Conservation (phyloP, 352 stramenopile genomes). For the Phytopythium cucurbitacearum region DNA sequence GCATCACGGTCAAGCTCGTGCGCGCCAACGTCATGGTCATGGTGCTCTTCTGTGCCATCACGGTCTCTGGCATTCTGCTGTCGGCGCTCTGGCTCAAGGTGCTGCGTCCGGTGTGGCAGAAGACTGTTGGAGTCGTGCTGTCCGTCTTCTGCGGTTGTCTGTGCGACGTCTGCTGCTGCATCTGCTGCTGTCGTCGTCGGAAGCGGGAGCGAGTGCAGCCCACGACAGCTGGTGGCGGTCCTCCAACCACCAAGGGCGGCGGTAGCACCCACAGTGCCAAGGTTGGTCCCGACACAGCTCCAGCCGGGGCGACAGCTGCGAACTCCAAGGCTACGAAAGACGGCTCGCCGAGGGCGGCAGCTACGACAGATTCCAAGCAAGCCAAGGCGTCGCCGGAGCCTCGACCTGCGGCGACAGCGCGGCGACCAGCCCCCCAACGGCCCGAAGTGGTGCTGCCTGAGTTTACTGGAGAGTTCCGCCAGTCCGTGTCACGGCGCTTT, state of each 20-base stretch:
- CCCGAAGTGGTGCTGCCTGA: conserved; percentile 40
- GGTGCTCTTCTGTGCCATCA: conserved; percentile 56
- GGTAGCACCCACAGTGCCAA: conserved; percentile 15
- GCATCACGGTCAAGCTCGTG: conserved; percentile 67
- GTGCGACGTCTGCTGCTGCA: conserved; percentile 11
- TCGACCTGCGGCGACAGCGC: too few species aligned
- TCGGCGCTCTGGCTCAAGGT: conserved; percentile 50
- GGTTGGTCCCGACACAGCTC: conserved; percentile 26
- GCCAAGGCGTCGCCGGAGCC: too few species aligned
- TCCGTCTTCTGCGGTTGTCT: conserved; percentile 20
- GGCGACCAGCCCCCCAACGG: too few species aligned
- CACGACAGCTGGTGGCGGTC: background rate
- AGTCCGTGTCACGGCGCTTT: conserved; percentile 36
- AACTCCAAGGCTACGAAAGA: too few species aligned
- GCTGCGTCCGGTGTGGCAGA: conserved; percentile 43
- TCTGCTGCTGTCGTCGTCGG: conserved; percentile 12
- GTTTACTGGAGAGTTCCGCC: conserved; percentile 69
- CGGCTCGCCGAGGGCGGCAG: too few species aligned
- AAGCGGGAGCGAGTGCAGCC: conserved; percentile 7
- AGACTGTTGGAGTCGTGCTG: conserved; percentile 36
- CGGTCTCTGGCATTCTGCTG: conserved; percentile 49
- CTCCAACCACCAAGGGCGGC: too few species aligned
- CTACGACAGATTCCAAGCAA: too few species aligned
- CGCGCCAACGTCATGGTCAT: conserved; percentile 71
- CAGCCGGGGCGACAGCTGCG: background rate